Percentiles rank a stretch among this genome's conserved stretches.
Conservation (phyloP, 2,329 filamentous ascomycete genomes). For the Aspergillus amoenus region DNA sequence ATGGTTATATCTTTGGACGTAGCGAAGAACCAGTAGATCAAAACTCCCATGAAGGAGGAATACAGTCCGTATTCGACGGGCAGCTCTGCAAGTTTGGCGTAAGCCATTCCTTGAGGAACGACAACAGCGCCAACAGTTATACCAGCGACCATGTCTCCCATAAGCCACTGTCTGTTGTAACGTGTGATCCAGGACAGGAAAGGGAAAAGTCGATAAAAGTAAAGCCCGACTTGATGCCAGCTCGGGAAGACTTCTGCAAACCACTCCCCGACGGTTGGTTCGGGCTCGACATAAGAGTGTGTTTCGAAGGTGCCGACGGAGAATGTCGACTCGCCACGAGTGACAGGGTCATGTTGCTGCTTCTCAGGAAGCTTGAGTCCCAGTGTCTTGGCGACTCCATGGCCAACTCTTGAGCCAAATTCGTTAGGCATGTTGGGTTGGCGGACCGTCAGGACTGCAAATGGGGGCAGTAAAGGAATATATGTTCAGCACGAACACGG, state of each 20-base stretch:
- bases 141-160: conserved; percentile 86
- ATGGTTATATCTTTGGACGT: conserved; percentile 99
- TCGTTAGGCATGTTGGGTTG: conserved; percentile 33
- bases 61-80: conserved; percentile 82
- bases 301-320: conserved; percentile 71
- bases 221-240: conserved; percentile 54
- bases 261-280: conserved; percentile 74
- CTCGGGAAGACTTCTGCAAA: conserved; percentile 64
- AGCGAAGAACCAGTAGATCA: conserved; percentile 96
- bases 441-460: not conserved
- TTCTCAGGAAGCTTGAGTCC: conserved; percentile 77
- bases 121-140: conserved; percentile 76
- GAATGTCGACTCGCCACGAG: conserved; percentile 75
- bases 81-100: conserved; percentile 80
- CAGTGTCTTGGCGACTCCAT: conserved; percentile 72
- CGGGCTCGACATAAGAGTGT: conserved; percentile 81
- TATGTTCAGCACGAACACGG: not conserved
- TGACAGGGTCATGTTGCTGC: conserved; percentile 60
- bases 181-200: conserved; percentile 84
- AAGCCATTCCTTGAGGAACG: conserved; percentile 96
- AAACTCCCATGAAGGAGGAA: conserved; percentile 92
- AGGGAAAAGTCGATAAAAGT: conserved; percentile 74
- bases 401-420: conserved; percentile 61
- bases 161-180: conserved; percentile 88
- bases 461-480: conserved; percentile 1